phyloP scores from a whole-genome alignment of 257 asterid genomes.

The Solanum paucissectum region DNA sequence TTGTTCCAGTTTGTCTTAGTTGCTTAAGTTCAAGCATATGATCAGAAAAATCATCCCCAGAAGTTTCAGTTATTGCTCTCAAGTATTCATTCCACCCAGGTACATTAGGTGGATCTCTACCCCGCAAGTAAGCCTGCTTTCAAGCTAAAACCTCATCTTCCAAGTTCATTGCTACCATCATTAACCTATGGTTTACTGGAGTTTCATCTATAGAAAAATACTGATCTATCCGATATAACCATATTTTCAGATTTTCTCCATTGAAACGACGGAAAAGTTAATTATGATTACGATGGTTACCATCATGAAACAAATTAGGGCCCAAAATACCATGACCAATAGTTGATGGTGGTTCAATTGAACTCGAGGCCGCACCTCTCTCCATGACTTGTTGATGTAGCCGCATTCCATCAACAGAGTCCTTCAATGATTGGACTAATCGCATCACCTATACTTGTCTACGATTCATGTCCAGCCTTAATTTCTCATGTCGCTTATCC shows the following conservation, averaged over 20 bases:
- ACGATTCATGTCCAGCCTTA: neutral
- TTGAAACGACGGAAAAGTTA: neutral
- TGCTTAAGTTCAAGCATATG: neutral
- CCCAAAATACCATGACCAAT: neutral
- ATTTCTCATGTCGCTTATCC: neutral
- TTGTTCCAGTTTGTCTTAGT: neutral
- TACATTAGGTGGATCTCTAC: neutral
- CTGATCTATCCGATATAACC: no score
- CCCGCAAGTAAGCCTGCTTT: neutral
- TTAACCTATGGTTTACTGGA: neutral
- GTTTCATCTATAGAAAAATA: neutral
- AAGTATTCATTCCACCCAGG: neutral
- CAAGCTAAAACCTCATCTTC: neutral
- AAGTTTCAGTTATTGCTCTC: neutral
- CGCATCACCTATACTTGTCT: neutral
- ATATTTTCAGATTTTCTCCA: no score
- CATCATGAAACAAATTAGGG: neutral
- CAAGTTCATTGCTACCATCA: neutral
- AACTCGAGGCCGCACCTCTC: neutral
- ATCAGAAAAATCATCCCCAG: no score
- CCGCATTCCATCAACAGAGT: neutral
- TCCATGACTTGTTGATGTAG: neutral
- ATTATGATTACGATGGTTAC: neutral
- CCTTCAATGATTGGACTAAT: neutral
- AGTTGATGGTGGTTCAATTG: neutral